These are phyloP conservation scores for Nevesoporus exiguus DNA, from an alignment of 768 basidiomycete genomes.

Conservation along the genomic window DNA sequence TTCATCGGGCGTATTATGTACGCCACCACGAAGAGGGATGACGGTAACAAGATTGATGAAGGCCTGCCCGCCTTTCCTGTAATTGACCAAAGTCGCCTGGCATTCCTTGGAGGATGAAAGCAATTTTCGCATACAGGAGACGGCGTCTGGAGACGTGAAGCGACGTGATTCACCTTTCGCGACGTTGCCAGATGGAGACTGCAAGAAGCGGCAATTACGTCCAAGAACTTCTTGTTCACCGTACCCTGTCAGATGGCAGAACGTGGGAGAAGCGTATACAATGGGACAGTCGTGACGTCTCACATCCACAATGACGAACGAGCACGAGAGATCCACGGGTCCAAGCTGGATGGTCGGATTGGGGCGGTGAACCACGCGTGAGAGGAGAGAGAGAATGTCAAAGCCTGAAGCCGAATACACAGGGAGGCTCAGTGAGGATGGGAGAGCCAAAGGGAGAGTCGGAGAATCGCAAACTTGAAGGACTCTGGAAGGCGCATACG, in stretches of 20 bases:
- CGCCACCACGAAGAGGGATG: slow-evolving; percentile 77
- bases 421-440: slow-evolving; percentile 42
- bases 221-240: slow-evolving; percentile 74
- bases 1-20: slow-evolving; percentile 43
- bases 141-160: slow-evolving; percentile 60
- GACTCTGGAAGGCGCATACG: slow-evolving; percentile 4
- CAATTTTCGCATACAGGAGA: slow-evolving; percentile 63
- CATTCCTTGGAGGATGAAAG: slow-evolving; percentile 79
- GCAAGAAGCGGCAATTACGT: slow-evolving; percentile 87
- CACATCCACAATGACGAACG: slow-evolving; percentile 89
- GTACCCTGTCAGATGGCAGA: slow-evolving; percentile 58
- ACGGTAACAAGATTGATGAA: slow-evolving; percentile 93
- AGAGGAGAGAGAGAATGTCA: slow-evolving; percentile 79
- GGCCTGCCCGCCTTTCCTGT: slow-evolving; percentile 74
- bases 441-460: slow-evolving; percentile 15
- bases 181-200: slow-evolving; percentile 64
- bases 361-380: slow-evolving; percentile 69
- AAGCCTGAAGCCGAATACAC: slow-evolving; percentile 92
- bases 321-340: slow-evolving; percentile 87
- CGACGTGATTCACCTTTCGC: slow-evolving; percentile 52
- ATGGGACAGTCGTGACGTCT: slow-evolving; percentile 80
- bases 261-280: slow-evolving; percentile 4
- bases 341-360: slow-evolving; percentile 78
- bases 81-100: slow-evolving; percentile 86
- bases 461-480: neutral